These are phyloP conservation scores for Phytophthora meadii DNA, from an alignment of 352 stramenopile species.

Conservation along the genomic window DNA sequence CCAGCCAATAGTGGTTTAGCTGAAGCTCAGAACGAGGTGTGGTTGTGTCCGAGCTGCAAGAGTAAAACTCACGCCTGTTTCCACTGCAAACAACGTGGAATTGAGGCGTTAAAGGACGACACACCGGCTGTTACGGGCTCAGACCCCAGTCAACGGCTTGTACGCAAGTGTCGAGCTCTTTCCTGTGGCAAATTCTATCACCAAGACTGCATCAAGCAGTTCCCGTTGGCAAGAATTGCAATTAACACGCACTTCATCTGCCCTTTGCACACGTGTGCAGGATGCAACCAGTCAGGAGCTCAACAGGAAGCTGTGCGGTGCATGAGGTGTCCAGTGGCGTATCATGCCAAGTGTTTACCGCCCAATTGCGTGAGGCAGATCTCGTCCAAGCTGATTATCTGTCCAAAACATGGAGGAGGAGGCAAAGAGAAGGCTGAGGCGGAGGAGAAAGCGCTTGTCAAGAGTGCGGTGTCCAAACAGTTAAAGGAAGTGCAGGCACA, in stretches of 20 bases:
- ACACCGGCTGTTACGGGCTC: slow-evolving; percentile 4
- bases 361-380: slow-evolving; percentile 56
- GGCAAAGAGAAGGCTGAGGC: slow-evolving; percentile 9
- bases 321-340: slow-evolving; percentile 80
- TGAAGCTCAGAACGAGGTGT: slow-evolving; percentile 34
- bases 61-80: slow-evolving; percentile 76
- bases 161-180: slow-evolving; percentile 81
- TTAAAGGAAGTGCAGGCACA: slow-evolving; percentile 17
- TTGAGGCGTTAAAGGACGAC: slow-evolving; percentile 33
- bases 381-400: slow-evolving; percentile 80
- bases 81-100: slow-evolving; percentile 73
- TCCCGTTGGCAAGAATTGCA: slow-evolving; percentile 74
- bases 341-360: slow-evolving; percentile 82
- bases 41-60: slow-evolving; percentile 70
- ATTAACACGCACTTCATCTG: slow-evolving; percentile 89
- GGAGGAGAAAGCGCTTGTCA: not conserved
- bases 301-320: slow-evolving; percentile 86
- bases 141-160: slow-evolving; percentile 24
- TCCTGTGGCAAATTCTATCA: slow-evolving; percentile 91
- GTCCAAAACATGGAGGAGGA: slow-evolving; percentile 54
- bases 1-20: slow-evolving; percentile 2
- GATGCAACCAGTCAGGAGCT: slow-evolving; percentile 76
- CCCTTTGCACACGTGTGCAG: slow-evolving; percentile 81
- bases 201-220: slow-evolving; percentile 78
- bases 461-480: not conserved